phyloP scores from a whole-genome alignment of 768 basidiomycete species.

The Leccinum longicurvipes region DNA sequence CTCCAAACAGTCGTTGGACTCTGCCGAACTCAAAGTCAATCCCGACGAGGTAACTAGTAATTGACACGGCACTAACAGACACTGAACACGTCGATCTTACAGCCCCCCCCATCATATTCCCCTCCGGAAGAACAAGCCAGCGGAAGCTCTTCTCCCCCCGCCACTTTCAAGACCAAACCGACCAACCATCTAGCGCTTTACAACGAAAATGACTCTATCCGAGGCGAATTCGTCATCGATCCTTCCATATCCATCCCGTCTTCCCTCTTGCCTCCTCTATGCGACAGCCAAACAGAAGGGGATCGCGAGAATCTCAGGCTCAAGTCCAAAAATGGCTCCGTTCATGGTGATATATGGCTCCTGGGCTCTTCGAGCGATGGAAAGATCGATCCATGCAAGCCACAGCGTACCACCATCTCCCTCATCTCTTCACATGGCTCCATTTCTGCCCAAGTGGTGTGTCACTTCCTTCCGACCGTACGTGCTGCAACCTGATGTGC shows the following conservation, averaged over 20 bases:
- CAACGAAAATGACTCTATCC: slow-evolving; percentile 6
- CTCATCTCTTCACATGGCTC: slow-evolving; percentile 17
- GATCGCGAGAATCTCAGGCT: slow-evolving; percentile 40
- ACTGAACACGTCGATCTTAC: neutral
- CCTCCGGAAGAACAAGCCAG: neutral
- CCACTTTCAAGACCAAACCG: slow-evolving; percentile 24
- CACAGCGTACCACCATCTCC: slow-evolving; percentile 20
- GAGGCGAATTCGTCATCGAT: slow-evolving; percentile 41
- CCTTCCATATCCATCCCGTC: slow-evolving; percentile 39
- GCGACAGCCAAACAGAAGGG: slow-evolving; percentile 33
- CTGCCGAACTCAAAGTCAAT: neutral
- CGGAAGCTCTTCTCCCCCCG: neutral
- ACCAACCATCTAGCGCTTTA: slow-evolving; percentile 24
- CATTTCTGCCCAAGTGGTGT: slow-evolving; percentile 17
- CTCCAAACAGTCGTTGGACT: neutral
- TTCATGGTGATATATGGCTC: slow-evolving; percentile 41
- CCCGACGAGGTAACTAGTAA: slow-evolving; percentile 7
- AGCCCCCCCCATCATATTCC: slow-evolving; percentile 28
- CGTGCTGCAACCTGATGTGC: neutral
- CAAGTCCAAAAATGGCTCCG: slow-evolving; percentile 30
- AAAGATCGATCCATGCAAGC: slow-evolving; percentile 3
- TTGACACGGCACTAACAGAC: neutral
- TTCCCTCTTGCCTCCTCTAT: slow-evolving; percentile 38
- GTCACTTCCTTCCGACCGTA: neutral
- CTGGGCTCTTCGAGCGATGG: slow-evolving; percentile 5